Evolutionary conservation across 805 yeast species (phyloP), one percentile per base, ranked within the genome.

Genomic region (Zygosaccharomyces siamensis): DNA sequence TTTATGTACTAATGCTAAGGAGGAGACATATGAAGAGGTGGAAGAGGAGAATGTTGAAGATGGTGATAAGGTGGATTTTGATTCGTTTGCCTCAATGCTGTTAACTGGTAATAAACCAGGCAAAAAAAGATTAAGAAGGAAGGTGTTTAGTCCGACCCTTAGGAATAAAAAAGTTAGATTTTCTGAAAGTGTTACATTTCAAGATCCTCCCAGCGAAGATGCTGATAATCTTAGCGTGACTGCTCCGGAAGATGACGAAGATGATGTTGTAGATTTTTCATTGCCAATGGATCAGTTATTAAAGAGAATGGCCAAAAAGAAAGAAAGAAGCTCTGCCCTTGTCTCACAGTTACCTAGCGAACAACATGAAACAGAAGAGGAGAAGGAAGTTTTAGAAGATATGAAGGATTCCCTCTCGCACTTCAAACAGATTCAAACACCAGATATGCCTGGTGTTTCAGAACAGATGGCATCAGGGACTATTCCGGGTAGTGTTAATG

Each of bases 1-100:
- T 50, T 67, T 90, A 51, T 72, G 84, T 4, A 74, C 78, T 45
- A 82, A 79, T 53, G 71, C 86, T 47, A 73, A 68, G 36, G 72
- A 73, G 39, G 83, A 79, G 39, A 64, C 63, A 1, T 74, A 71
- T 40, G 75, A 72, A 24, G 72, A 71, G 39, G 71, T 71, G 1
- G 69, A 67, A 3, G 67, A 58, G 14, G 64, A 60, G 5, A 51
- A 54, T 14, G 59, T 56, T n/a, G 48, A 46, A 24, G 39, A 31
- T 8, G 53, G 43, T 5, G 51, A 40, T 10, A 80, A 80, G 46
- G 74, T 88, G 21, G 96, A 90, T 62, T 72, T 90, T 56, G 96
- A 90, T 64, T 80, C 89, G 27, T 90, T 90, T 66, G 86, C 96
- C 14, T 83, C 85, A 54, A 81, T 90, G 59, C 74, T 89, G 58